Evolutionary conservation across 305 asterid genomes (phyloP), one percentile per base, ranked within the genome.

Genomic region (Fraxinus baroniana): DNA sequence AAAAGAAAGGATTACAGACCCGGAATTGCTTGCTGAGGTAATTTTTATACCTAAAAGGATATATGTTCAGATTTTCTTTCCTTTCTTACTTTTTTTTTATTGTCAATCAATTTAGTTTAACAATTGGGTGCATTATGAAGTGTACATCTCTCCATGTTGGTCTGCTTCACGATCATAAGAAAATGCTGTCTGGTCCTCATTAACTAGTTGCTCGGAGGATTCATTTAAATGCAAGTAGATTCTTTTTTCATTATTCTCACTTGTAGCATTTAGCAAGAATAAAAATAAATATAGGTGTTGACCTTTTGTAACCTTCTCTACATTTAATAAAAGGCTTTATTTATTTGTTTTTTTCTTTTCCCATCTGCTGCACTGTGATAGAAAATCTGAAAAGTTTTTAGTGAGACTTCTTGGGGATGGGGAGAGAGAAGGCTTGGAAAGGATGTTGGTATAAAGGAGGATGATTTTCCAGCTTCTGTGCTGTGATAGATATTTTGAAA

Each of bases 21-120:
- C 90, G 1, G 94, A 94, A 84, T 82, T 96, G 74, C 93, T 96
- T 24, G 91, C 94, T 24, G 99, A 95, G 99, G 99, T 95, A 86
- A 74, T 80, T 18, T 73, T 32, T 70, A 68, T 33, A 30, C 30
- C 46, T 49, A 66, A 73, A 60, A 62, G 80, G 35, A 32, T 37
- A 5, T 72, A 46, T 20, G 55, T 52, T 32, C n/a, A 39, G 71
- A 28, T 60, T 78, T 78, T 73, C 44, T 30, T 85, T 74, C 66
- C n/a, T 74, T 46, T 81, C 39, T 76, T 18, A 6, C 5, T n/a
- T 3, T 0, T 73, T 37, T 81, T 5, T 81, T 18, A 39, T 36
- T 33, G 46, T 18, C 66, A 7, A 62, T 81, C 36, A 55, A 64
- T 81, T 49, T 76, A 79, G 32, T 12, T 71, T 62, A 37, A 76